phyloP scores from a whole-genome alignment of 2,329 filamentous ascomycete genomes.

The Trichophyton simii region DNA sequence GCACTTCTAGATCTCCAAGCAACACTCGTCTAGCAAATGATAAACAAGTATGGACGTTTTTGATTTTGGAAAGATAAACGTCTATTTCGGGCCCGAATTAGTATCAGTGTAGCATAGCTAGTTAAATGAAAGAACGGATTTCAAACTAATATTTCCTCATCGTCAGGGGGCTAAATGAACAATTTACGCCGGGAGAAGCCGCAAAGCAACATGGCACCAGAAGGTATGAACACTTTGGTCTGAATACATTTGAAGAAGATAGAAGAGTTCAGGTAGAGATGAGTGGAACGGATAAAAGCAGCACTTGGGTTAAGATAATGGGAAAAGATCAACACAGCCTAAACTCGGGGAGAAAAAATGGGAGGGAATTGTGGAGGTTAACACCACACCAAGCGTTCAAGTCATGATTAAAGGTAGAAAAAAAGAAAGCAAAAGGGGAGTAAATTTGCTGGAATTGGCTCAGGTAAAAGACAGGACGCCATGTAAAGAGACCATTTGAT shows the following conservation, averaged over 20 bases:
- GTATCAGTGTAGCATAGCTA: background rate
- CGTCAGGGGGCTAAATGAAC: background rate
- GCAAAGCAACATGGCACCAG: background rate
- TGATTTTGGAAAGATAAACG: background rate
- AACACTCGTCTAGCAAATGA: background rate
- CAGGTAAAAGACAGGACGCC: background rate
- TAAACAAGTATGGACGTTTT: background rate
- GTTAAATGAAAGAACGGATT: background rate
- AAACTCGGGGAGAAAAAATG: background rate
- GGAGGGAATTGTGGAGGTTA: background rate
- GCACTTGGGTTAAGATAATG: too few relatives aligned
- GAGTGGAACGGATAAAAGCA: background rate
- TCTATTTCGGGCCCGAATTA: background rate
- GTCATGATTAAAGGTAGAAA: background rate
- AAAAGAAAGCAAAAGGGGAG: background rate
- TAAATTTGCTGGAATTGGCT: background rate
- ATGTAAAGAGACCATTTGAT: background rate
- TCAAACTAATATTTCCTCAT: background rate
- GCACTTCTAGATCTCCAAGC: too few relatives aligned
- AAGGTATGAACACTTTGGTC: background rate
- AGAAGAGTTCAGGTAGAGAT: background rate
- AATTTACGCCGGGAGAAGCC: background rate
- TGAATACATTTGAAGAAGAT: background rate
- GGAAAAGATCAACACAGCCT: background rate
- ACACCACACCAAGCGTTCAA: background rate